phyloP scores from a whole-genome alignment of 2,329 filamentous ascomycete species.

The Samsoniella hepiali region DNA sequence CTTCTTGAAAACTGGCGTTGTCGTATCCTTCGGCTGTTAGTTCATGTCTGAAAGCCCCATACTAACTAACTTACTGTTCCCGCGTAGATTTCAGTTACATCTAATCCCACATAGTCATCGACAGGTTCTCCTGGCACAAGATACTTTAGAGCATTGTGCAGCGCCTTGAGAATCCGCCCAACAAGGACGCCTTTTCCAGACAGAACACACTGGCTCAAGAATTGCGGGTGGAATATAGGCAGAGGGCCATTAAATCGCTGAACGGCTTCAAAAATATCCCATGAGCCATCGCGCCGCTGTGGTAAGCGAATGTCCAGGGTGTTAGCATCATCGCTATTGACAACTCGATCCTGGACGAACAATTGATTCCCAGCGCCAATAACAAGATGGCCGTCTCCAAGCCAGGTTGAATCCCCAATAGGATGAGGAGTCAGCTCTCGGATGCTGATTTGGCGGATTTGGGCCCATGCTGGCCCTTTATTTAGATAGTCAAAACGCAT shows the following conservation, averaged over 20 bases:
- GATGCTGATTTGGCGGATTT: constrained; percentile 78
- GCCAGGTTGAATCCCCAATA: constrained; percentile 91
- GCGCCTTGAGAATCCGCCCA: constrained; percentile 65
- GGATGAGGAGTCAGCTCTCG: constrained; percentile 81
- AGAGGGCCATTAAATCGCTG: constrained; percentile 82
- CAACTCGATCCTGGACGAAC: constrained; percentile 76
- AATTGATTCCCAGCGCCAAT: constrained; percentile 90
- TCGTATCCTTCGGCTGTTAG: constrained; percentile 1
- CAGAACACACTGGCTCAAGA: constrained; percentile 81
- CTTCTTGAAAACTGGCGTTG: constrained; percentile 24
- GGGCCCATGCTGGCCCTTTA: constrained; percentile 83
- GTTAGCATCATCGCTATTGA: constrained; percentile 61
- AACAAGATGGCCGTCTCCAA: constrained; percentile 78
- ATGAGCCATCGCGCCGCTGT: constrained; percentile 46
- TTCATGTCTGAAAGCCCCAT: neutral
- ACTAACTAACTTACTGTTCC: constrained; percentile 23
- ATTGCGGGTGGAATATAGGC: constrained; percentile 88
- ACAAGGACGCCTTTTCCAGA: constrained; percentile 72
- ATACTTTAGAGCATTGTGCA: constrained; percentile 78
- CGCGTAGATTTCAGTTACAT: constrained; percentile 57
- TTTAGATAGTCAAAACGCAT: constrained; percentile 90
- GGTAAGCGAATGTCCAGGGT: constrained; percentile 51
- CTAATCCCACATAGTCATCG: constrained; percentile 70
- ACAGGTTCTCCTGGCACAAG: constrained; percentile 77
- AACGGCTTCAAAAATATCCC: constrained; percentile 78